Evolutionary conservation across 1,139 yeast species (phyloP), one percentile per base, ranked within the genome.

Genomic region (Yamadazyma siamensis): DNA sequence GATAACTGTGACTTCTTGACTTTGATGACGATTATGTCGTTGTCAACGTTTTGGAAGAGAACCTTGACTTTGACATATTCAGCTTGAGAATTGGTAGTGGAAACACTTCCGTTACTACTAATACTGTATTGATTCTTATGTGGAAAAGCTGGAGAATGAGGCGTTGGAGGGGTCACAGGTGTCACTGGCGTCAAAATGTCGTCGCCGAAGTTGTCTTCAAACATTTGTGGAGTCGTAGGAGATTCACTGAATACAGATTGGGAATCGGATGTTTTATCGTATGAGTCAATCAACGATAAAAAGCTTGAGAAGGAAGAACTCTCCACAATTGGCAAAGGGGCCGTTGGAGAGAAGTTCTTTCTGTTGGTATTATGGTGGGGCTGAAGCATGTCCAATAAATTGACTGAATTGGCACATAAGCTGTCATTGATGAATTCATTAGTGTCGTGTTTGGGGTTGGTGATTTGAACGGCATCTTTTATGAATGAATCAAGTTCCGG

Each of bases 11-110:
- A 39, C 19, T 50, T 46, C 26, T 51, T 52, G 17, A 61, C 49
- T 32, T 52, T 54, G 20, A 61, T 38, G 2, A 56, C 64, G 12
- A 62, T 49, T 11, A 61, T 58, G 34, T 62, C 68, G 23, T 54
- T 52, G 29, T 57, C 62, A 25, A 43, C 39, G 38, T 61, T 60
- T 34, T 58, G 52, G 27, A 62, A 47, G 17, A 43, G 36, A 14
- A 63, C 50, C 39, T 63, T 62, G 28, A 63, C 50, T 35, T 61
- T 61, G 27, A 61, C 47, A 38, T 36, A 48, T 29, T 54, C 61
- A 17, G 44, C 28, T 1, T 7, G 15, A 15, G 24, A 14, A 10
- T 17, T 8, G 10, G 20, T 18, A 8, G 7, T 18, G 10, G 20
- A 7, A 8, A 18, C 20, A n/a, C 14, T 21, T 15, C 13, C 22